phyloP scores from a whole-genome alignment of 2,329 filamentous ascomycete species.

The Penicillium janthinellum region DNA sequence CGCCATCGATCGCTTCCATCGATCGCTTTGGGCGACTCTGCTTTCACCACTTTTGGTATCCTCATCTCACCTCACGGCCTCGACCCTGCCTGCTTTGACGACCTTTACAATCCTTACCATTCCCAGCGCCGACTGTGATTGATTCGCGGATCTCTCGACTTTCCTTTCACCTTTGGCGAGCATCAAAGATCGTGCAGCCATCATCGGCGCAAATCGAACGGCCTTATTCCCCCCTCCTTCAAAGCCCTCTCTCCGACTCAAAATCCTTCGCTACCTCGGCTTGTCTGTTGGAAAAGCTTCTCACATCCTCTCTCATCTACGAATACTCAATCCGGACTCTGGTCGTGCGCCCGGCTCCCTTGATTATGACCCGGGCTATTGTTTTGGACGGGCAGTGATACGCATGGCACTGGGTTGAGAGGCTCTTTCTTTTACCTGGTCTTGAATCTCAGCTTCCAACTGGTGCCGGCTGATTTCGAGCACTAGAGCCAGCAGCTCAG shows the following conservation, averaged over 20 bases:
- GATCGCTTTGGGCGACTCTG: conserved; percentile 13
- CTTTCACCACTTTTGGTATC: conserved; percentile 7
- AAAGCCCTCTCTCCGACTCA: not conserved
- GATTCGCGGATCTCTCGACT: not conserved
- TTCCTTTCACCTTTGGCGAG: not conserved
- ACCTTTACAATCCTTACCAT: not conserved
- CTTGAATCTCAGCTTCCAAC: conserved; percentile 27
- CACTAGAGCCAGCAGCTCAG: conserved; percentile 18
- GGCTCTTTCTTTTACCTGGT: conserved; percentile 16
- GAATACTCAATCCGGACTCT: conserved; percentile 1
- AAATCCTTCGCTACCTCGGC: conserved; percentile 2
- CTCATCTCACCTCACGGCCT: not conserved
- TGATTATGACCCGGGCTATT: conserved; percentile 29
- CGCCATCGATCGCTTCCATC: conserved; percentile 16
- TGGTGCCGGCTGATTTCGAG: conserved; percentile 21
- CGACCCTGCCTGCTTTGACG: not conserved
- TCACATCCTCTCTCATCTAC: not conserved
- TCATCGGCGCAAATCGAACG: conserved; percentile 2
- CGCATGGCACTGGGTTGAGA: conserved; percentile 34
- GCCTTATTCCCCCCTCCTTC: not conserved
- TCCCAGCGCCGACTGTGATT: not conserved
- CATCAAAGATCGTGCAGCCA: conserved; percentile 3
- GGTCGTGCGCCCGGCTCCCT: conserved; percentile 15
- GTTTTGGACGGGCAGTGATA: conserved; percentile 23
- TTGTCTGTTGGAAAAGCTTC: not conserved